Evolutionary conservation across 2,329 filamentous ascomycete genomes (phyloP).

Genomic region (Aspergillus ochraceoroseus): DNA sequence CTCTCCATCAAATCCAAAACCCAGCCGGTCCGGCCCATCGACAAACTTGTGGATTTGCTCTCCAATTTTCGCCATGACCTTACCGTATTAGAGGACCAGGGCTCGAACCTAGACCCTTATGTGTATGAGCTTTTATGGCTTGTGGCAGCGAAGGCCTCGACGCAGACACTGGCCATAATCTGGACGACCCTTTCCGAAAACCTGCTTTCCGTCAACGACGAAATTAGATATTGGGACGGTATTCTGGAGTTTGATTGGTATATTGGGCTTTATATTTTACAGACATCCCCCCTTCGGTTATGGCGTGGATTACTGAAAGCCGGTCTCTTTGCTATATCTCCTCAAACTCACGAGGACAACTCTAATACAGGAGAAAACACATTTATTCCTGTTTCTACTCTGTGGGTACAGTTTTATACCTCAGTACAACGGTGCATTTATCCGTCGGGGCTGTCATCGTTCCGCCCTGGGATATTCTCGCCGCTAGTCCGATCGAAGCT

Average conservation of each 20-base stretch:
- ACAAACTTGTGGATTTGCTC: constrained; percentile 59
- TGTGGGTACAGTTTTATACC: constrained; percentile 65
- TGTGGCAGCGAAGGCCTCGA: constrained; percentile 80
- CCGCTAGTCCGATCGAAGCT: constrained; percentile 71
- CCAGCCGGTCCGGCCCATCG: constrained; percentile 56
- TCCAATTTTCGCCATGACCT: constrained; percentile 40
- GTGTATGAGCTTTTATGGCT: constrained; percentile 79
- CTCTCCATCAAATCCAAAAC: constrained; percentile 66
- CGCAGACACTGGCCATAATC: constrained; percentile 81
- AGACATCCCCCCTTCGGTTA: constrained; percentile 73
- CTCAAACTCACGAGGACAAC: too few species aligned
- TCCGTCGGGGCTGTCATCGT: constrained; percentile 65
- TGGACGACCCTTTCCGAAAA: constrained; percentile 73
- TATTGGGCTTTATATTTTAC: constrained; percentile 76
- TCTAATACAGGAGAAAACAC: too few species aligned
- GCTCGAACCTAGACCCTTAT: constrained; percentile 19
- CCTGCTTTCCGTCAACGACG: constrained; percentile 75
- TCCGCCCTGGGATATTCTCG: constrained; percentile 68
- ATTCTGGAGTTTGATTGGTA: constrained; percentile 72
- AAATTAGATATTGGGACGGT: constrained; percentile 95
- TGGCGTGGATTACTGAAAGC: constrained; percentile 65
- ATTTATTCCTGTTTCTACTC: too few species aligned
- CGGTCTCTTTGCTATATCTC: constrained; percentile 36
- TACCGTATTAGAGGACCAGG: neutral
- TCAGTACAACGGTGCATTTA: constrained; percentile 71